A percentile compares a stretch with the other conserved stretches of the same genome.
phyloP scores from a whole-genome alignment of 2,329 filamentous ascomycete genomes.

The Colletotrichum lentis region DNA sequence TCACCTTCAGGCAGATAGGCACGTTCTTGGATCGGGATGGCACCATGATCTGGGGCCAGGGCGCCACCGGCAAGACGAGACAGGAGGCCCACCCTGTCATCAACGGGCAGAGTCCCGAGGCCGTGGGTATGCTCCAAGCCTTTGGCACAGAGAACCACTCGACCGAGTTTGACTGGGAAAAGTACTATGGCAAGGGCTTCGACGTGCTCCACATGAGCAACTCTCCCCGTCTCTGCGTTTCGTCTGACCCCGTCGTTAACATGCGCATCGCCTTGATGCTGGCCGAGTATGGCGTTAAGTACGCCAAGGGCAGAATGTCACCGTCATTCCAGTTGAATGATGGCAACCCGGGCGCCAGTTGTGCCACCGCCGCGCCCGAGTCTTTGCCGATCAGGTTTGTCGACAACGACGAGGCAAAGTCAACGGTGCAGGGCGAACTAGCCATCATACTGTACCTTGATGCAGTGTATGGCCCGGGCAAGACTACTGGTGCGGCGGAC shows the following conservation, averaged over 20 bases:
- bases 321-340: constrained; percentile 44
- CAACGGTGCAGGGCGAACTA: constrained; percentile 58
- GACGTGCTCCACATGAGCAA: constrained; percentile 77
- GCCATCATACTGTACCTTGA: constrained; percentile 70
- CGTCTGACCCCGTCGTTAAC: constrained; percentile 58
- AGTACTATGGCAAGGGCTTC: constrained; percentile 79
- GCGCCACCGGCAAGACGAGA: constrained; percentile 74
- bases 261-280: constrained; percentile 60
- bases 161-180: constrained; percentile 76
- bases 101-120: constrained; percentile 73
- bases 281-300: constrained; percentile 56
- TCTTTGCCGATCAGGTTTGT: constrained; percentile 57
- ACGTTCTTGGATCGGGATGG: constrained; percentile 78
- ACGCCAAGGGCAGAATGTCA: constrained; percentile 56
- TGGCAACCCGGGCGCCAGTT: constrained; percentile 24
- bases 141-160: constrained; percentile 88
- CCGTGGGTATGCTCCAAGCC: constrained; percentile 74
- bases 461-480: constrained; percentile 54
- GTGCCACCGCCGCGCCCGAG: constrained; percentile 38
- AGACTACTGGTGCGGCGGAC: constrained; percentile 41
- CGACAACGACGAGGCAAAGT: constrained; percentile 61
- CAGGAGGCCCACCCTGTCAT: constrained; percentile 69
- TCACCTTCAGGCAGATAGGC: constrained; percentile 89
- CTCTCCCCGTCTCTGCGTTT: constrained; percentile 61
- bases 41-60: constrained; percentile 87